Conservation (phyloP, 2,329 filamentous ascomycete genomes). For the Fusarium nygamai region DNA sequence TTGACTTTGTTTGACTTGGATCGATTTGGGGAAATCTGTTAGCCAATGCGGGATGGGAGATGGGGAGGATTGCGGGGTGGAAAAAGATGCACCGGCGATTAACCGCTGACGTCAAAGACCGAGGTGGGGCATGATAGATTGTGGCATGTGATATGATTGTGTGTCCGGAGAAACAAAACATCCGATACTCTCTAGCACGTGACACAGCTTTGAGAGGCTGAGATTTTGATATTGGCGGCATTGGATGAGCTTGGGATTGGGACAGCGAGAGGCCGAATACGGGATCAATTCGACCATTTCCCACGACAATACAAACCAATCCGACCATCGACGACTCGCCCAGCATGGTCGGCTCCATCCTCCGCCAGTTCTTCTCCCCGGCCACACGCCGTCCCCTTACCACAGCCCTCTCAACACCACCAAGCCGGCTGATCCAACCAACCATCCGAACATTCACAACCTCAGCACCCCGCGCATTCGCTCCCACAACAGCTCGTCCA, state of each 20-base stretch:
- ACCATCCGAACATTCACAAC: conserved; percentile 46
- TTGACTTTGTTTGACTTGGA: background rate
- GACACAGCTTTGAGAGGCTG: conserved; percentile 28
- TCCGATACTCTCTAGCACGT: conserved; percentile 11
- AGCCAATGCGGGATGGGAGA: conserved; percentile 7
- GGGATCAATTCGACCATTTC: conserved; percentile 20
- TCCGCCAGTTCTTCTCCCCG: conserved; percentile 50
- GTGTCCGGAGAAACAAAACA: conserved; percentile 5
- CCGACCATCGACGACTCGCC: conserved; percentile 33
- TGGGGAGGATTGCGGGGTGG: conserved; percentile 4
- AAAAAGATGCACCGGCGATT: conserved; percentile 34
- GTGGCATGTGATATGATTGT: conserved; percentile 36
- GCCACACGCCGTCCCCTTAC: conserved; percentile 43
- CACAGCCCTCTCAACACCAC: conserved; percentile 25
- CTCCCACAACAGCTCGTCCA: conserved; percentile 58
- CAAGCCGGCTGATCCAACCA: conserved; percentile 35
- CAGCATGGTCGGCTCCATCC: conserved; percentile 50
- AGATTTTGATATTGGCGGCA: conserved; percentile 38
- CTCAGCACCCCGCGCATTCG: conserved; percentile 45
- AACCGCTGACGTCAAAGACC: conserved; percentile 43
- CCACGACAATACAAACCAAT: background rate
- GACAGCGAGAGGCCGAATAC: conserved; percentile 23
- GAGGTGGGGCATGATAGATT: background rate
- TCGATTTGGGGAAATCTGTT: conserved; percentile 8
- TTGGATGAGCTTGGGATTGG: conserved; percentile 19